These are phyloP conservation scores for Thelonectria olida DNA, from an alignment of 2,329 filamentous ascomycete genomes.

Conservation along the genomic window DNA sequence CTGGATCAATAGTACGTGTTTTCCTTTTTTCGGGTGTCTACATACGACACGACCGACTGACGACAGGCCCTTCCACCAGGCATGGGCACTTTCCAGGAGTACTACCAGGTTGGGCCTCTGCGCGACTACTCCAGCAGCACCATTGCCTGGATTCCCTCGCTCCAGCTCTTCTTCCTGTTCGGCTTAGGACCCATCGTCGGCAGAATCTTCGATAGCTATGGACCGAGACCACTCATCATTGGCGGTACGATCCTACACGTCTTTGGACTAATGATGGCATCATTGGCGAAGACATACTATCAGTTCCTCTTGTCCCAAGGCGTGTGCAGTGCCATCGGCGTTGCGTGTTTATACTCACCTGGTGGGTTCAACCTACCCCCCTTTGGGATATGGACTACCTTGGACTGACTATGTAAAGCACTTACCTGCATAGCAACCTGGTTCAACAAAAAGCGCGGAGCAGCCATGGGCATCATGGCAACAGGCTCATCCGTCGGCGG, in stretches of 20 bases:
- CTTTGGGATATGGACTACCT: neutral
- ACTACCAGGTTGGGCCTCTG: conserved; percentile 62
- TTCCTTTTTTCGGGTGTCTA: neutral
- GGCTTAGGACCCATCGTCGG: no score
- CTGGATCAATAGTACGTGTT: conserved; percentile 55
- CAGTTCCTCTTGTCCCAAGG: conserved; percentile 53
- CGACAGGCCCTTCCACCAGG: conserved; percentile 30
- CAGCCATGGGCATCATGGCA: conserved; percentile 38
- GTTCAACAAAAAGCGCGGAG: conserved; percentile 37
- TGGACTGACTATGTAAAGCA: neutral
- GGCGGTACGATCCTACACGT: conserved; percentile 65
- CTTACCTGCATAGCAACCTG: conserved; percentile 36
- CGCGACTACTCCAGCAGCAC: conserved; percentile 59
- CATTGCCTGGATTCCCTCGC: conserved; percentile 69
- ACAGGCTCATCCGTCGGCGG: conserved; percentile 45
- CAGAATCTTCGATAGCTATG: conserved; percentile 71
- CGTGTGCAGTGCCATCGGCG: conserved; percentile 49
- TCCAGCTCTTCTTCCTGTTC: conserved; percentile 63
- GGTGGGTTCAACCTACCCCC: conserved; percentile 12
- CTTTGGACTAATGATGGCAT: conserved; percentile 71
- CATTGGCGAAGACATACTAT: conserved; percentile 52
- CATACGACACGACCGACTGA: neutral
- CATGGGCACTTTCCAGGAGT: conserved; percentile 65
- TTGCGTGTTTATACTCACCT: conserved; percentile 46
- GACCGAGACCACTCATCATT: conserved; percentile 65